Percentiles rank a stretch among this genome's conserved stretches.
These are phyloP conservation scores for Penicillium arizonense DNA, from an alignment of 495 filamentous ascomycete species.

Conservation along the genomic window DNA sequence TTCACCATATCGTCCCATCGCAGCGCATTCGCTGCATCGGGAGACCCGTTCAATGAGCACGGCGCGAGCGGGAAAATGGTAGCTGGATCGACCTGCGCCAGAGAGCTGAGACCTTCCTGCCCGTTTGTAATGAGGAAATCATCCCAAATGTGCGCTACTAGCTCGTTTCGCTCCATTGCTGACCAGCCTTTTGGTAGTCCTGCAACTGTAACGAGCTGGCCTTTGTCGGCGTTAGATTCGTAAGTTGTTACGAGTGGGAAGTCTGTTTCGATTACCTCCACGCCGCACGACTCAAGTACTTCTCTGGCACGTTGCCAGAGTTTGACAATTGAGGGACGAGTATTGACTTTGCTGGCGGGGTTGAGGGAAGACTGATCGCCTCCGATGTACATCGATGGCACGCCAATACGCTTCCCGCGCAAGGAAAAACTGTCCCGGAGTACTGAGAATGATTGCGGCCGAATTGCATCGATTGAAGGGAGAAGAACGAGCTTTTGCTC, in stretches of 20 bases:
- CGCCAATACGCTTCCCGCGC: slow-evolving; percentile 29
- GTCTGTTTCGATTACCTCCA: slow-evolving; percentile 32
- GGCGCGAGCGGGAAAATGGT: slow-evolving; percentile 35
- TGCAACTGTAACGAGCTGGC: slow-evolving; percentile 31
- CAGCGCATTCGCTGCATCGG: slow-evolving; percentile 29
- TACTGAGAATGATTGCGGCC: slow-evolving; percentile 21
- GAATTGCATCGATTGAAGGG: slow-evolving; percentile 23
- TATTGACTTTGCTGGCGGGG: slow-evolving; percentile 20
- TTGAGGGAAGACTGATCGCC: slow-evolving; percentile 18
- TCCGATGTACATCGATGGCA: slow-evolving; percentile 37
- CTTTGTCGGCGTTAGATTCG: slow-evolving; percentile 27
- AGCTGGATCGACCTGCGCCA: slow-evolving; percentile 27
- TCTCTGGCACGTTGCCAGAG: slow-evolving; percentile 28
- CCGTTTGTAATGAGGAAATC: slow-evolving; percentile 29
- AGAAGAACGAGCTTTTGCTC: slow-evolving; percentile 27
- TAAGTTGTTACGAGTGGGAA: slow-evolving; percentile 32
- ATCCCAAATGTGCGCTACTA: slow-evolving; percentile 36
- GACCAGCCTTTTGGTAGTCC: slow-evolving; percentile 32
- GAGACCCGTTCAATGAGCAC: slow-evolving; percentile 26
- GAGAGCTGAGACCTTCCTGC: slow-evolving; percentile 23
- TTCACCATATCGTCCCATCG: slow-evolving; percentile 35
- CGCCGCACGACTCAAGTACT: slow-evolving; percentile 27
- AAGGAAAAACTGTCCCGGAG: slow-evolving; percentile 19
- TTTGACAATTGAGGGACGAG: slow-evolving; percentile 28
- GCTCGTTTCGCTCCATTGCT: slow-evolving; percentile 31